Conservation (phyloP, 2,329 filamentous ascomycete genomes). For the Fusarium odoratissimum region DNA sequence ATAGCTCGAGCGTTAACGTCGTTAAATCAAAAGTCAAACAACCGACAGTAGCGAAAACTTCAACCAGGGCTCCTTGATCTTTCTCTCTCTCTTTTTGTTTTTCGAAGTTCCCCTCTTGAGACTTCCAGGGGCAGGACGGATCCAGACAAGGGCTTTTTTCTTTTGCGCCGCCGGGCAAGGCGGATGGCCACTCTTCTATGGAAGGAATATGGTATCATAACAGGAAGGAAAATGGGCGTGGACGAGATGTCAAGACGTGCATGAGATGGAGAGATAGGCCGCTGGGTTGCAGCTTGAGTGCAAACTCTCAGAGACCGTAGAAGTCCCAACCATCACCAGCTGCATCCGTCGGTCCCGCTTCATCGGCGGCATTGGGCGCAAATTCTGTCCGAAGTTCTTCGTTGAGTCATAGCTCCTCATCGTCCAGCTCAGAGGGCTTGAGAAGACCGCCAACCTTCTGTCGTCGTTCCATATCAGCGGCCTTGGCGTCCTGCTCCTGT, state of each 20-base stretch:
- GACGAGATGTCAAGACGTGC: constrained; percentile 19
- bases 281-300: neutral
- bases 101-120: constrained; percentile 8
- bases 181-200: constrained; percentile 43
- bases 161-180: constrained; percentile 25
- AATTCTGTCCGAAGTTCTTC: constrained; percentile 74
- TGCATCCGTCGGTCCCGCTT: constrained; percentile 42
- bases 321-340: constrained; percentile 71
- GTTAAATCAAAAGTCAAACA: constrained; percentile 6
- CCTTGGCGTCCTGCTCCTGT: constrained; percentile 84
- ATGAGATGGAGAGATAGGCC: neutral
- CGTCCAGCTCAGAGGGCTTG: constrained; percentile 96
- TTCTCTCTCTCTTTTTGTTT: constrained; percentile 3
- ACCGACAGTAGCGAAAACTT: constrained; percentile 6
- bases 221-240: constrained; percentile 45
- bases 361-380: constrained; percentile 53
- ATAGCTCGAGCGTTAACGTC: constrained; percentile 7
- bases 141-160: constrained; percentile 19
- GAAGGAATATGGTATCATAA: constrained; percentile 48
- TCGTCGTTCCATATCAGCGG: constrained; percentile 88
- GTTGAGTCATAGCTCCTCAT: constrained; percentile 88
- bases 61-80: constrained; percentile 21
- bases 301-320: constrained; percentile 65
- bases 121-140: constrained; percentile 6
- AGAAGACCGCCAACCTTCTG: constrained; percentile 96